A percentile compares a stretch with the other conserved stretches of the same genome.
These are phyloP conservation scores for Pseudohalonectria lignicola DNA, from an alignment of 2,329 filamentous ascomycete genomes.

Conservation along the genomic window DNA sequence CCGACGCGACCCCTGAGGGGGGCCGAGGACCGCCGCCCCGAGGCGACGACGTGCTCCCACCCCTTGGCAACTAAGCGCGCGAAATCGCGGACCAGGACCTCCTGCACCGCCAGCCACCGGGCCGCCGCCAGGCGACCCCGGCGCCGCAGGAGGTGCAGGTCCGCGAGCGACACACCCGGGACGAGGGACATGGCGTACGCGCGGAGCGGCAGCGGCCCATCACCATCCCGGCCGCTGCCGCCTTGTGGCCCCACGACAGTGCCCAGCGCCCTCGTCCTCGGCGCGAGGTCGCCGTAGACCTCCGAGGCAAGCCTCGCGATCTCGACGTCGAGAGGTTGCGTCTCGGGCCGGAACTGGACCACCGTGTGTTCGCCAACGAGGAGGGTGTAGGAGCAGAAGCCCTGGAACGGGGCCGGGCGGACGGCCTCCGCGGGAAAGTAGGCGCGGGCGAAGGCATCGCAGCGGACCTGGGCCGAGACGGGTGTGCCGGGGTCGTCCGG, in stretches of 20 bases:
- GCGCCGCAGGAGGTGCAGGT: constrained; percentile 13
- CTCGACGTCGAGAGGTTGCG: constrained; percentile 27
- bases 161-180: constrained; percentile 26
- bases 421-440: constrained; percentile 8
- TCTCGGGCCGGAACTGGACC: constrained; percentile 36
- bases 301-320: constrained; percentile 23
- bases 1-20: constrained; percentile 23
- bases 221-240: neutral
- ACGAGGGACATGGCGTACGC: constrained; percentile 31
- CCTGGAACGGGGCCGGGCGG: constrained; percentile 26
- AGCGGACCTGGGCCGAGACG: neutral
- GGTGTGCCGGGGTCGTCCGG: neutral
- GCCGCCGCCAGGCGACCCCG: too few species aligned
- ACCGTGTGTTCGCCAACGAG: constrained; percentile 23
- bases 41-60: constrained; percentile 17
- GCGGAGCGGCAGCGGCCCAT: constrained; percentile 12
- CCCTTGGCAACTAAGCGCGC: constrained; percentile 26
- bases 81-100: constrained; percentile 26
- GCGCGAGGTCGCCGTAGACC: constrained; percentile 29
- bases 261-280: constrained; percentile 26
- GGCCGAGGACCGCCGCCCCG: neutral
- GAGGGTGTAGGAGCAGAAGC: constrained; percentile 41
- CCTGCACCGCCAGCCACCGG: too few species aligned
- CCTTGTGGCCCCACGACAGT: constrained; percentile 18
- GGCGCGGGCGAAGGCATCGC: constrained; percentile 1